phyloP scores from a whole-genome alignment of 345 rosid species.

The Clarkia xantiana region DNA sequence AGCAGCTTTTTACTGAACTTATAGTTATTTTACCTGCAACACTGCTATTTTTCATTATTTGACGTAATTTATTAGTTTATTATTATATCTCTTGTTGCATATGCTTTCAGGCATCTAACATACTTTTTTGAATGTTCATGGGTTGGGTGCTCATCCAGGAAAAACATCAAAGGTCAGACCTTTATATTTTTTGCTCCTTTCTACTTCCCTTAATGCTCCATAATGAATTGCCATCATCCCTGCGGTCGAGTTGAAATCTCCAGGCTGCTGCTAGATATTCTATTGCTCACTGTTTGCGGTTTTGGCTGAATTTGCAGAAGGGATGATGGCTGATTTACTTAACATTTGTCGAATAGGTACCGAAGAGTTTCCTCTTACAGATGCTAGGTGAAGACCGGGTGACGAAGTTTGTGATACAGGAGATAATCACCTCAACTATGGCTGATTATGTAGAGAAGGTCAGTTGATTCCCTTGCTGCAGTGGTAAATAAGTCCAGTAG shows the following conservation, averaged over 20 bases:
- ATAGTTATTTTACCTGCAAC: too few species aligned
- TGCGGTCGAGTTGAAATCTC: too few species aligned
- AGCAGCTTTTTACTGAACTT: too few species aligned
- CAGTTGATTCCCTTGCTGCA: background rate
- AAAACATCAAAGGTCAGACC: constrained; percentile 43
- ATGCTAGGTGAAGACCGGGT: constrained; percentile 41
- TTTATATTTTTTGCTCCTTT: background rate
- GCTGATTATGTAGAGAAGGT: constrained; percentile 47
- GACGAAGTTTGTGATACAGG: constrained; percentile 45
- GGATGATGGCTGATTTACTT: background rate
- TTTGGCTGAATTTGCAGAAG: too few species aligned
- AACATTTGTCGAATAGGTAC: constrained; percentile 22
- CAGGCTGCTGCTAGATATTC: too few species aligned
- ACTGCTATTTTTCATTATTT: too few species aligned
- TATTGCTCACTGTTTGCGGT: too few species aligned
- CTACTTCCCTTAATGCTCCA: too few species aligned
- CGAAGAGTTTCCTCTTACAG: constrained; percentile 35
- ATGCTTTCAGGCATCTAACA: too few species aligned
- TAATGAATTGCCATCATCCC: too few species aligned
- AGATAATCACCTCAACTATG: constrained; percentile 46
- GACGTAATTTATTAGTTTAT: background rate
- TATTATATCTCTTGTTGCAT: background rate
- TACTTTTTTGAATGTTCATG: too few species aligned
- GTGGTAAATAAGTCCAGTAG: background rate
- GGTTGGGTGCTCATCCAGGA: constrained; percentile 23